Evolutionary conservation across 23 red algal species (phyloP).

Genomic region (Chondrus crispus): DNA sequence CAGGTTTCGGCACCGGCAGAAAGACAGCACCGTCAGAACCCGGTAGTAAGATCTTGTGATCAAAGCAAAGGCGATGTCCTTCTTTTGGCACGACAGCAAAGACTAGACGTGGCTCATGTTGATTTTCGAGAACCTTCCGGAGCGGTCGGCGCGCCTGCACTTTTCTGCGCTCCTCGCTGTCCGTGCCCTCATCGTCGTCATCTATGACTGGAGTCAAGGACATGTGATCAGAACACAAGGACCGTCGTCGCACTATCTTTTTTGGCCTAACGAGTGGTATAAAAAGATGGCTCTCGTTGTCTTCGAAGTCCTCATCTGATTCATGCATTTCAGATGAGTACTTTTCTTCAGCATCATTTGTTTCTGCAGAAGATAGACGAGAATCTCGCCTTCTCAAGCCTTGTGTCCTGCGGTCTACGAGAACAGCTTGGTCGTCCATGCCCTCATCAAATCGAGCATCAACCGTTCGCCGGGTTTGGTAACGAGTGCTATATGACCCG

Average conservation of each 20-base stretch:
- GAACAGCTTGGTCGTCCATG: neutral
- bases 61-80: too few species aligned
- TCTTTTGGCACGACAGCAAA: too few species aligned
- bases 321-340: neutral
- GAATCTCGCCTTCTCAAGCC: neutral
- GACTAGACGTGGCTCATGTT: too few species aligned
- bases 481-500: neutral
- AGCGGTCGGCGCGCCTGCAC: too few species aligned
- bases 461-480: neutral
- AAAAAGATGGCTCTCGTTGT: neutral
- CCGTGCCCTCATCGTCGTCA: conserved; percentile 35
- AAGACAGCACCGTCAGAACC: too few species aligned
- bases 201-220: conserved; percentile 38
- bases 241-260: conserved; percentile 4
- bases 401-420: neutral
- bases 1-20: too few species aligned
- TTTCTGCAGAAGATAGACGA: too few species aligned
- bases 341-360: neutral
- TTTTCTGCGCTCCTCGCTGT: conserved; percentile 23
- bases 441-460: neutral
- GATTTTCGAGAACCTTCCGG: too few species aligned
- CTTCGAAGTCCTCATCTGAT: neutral
- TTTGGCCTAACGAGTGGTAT: conserved; percentile 22
- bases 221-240: conserved; percentile 18
- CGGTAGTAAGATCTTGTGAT: too few species aligned